Conservation (phyloP, 2,329 filamentous ascomycete species). For the Hypoxylon sp. region DNA sequence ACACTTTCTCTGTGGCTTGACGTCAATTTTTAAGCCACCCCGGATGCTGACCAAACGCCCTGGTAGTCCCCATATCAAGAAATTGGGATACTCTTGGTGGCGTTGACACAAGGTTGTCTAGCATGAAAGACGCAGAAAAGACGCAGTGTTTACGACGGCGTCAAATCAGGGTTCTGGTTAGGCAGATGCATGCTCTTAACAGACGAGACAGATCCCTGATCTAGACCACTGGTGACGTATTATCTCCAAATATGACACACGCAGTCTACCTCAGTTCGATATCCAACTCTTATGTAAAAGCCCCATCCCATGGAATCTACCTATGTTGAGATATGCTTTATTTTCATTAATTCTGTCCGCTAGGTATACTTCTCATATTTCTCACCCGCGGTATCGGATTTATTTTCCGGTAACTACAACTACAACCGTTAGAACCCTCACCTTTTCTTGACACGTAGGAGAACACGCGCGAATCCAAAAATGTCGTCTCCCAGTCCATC, state of each 20-base stretch:
- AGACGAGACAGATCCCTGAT: conserved; percentile 29
- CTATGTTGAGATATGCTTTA: not conserved
- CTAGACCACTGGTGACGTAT: conserved; percentile 40
- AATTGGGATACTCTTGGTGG: conserved; percentile 2
- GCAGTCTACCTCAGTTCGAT: conserved; percentile 10
- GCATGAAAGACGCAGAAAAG: conserved; percentile 13
- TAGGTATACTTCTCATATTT: not conserved
- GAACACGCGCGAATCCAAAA: conserved; percentile 15
- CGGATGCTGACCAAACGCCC: conserved; percentile 21
- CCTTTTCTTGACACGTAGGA: conserved; percentile 8
- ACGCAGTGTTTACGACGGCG: conserved; percentile 20
- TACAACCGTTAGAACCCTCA: not conserved
- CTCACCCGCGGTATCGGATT: not conserved
- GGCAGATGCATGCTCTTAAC: conserved; percentile 2
- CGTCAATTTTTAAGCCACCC: conserved; percentile 42
- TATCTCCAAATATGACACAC: conserved; percentile 31
- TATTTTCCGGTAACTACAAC: not conserved
- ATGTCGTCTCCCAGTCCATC: conserved; percentile 52
- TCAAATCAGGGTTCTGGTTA: conserved; percentile 40
- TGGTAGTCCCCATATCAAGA: conserved; percentile 28
- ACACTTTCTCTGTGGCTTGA: conserved; percentile 35
- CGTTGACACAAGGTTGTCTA: conserved; percentile 10
- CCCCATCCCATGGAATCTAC: conserved; percentile 4
- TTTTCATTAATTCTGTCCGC: not conserved
- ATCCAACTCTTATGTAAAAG: conserved; percentile 43